phyloP scores from a whole-genome alignment of 257 asterid genomes.

The Buddleja alternifolia region DNA sequence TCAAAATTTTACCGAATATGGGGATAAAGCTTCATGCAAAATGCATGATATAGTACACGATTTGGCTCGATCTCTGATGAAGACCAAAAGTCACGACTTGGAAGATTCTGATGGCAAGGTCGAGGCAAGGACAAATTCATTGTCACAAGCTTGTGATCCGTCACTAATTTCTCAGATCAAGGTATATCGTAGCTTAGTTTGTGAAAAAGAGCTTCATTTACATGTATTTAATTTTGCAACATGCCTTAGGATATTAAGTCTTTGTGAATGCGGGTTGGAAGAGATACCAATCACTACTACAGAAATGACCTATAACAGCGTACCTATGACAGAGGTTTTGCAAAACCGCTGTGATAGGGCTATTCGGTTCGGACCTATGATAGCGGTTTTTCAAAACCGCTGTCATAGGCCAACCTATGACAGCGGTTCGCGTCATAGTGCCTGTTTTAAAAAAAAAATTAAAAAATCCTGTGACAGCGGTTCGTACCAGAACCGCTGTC shows the following conservation, averaged over 20 bases:
- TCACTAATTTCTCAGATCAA: not conserved
- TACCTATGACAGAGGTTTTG: too few relatives aligned
- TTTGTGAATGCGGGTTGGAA: not conserved
- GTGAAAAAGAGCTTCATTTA: not conserved
- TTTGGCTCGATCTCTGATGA: constrained; percentile 20
- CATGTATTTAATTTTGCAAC: not conserved
- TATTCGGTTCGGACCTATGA: too few relatives aligned
- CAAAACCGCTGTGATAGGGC: too few relatives aligned
- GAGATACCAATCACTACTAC: constrained; percentile 23
- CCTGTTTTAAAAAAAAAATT: too few relatives aligned
- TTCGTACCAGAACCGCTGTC: too few relatives aligned
- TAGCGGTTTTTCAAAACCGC: too few relatives aligned
- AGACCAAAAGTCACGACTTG: not conserved
- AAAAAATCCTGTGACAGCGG: too few relatives aligned
- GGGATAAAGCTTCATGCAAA: not conserved
- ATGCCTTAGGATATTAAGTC: constrained; percentile 5
- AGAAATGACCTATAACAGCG: too few relatives aligned
- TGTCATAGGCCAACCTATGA: too few relatives aligned
- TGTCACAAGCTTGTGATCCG: not conserved
- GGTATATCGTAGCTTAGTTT: too few relatives aligned
- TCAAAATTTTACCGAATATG: not conserved
- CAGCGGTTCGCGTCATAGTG: too few relatives aligned
- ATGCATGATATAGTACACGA: constrained; percentile 27
- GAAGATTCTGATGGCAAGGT: not conserved
- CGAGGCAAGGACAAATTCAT: not conserved